These are phyloP conservation scores for Balakata baccata DNA, from an alignment of 345 rosid species.

Conservation along the genomic window DNA sequence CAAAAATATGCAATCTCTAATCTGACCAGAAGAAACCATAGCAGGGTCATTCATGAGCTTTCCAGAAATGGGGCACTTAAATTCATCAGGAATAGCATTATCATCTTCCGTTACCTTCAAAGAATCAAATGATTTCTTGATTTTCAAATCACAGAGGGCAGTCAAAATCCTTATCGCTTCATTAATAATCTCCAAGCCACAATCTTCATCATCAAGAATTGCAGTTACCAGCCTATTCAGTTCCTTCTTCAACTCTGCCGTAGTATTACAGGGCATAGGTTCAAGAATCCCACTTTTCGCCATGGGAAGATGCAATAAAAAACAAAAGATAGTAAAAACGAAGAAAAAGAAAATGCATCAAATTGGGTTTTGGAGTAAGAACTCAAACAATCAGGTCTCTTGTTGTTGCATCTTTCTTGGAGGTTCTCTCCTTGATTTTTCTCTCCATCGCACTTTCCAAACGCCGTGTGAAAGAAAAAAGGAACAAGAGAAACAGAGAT, in stretches of 20 bases:
- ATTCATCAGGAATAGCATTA: conserved; percentile 31
- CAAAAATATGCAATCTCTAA: conserved; percentile 8
- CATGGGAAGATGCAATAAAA: conserved; percentile 13
- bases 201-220: conserved; percentile 40
- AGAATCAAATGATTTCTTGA: conserved; percentile 19
- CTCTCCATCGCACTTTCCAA: neutral
- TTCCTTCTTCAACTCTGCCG: conserved; percentile 38
- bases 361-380: conserved; percentile 3
- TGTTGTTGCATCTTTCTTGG: conserved; percentile 5
- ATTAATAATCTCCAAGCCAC: conserved; percentile 23
- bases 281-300: conserved; percentile 7
- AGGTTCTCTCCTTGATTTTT: neutral
- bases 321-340: no score
- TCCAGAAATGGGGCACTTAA: conserved; percentile 47
- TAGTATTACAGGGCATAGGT: neutral
- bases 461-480: neutral
- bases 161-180: conserved; percentile 38
- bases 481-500: neutral
- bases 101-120: conserved; percentile 15
- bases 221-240: conserved; percentile 32
- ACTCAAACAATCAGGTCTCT: neutral
- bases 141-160: conserved; percentile 25
- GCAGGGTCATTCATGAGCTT: conserved; percentile 56
- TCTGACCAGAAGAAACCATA: conserved; percentile 55
- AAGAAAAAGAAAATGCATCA: neutral